Evolutionary conservation across 495 filamentous ascomycete species (phyloP).

Genomic region (Aspergillus homomorphus): DNA sequence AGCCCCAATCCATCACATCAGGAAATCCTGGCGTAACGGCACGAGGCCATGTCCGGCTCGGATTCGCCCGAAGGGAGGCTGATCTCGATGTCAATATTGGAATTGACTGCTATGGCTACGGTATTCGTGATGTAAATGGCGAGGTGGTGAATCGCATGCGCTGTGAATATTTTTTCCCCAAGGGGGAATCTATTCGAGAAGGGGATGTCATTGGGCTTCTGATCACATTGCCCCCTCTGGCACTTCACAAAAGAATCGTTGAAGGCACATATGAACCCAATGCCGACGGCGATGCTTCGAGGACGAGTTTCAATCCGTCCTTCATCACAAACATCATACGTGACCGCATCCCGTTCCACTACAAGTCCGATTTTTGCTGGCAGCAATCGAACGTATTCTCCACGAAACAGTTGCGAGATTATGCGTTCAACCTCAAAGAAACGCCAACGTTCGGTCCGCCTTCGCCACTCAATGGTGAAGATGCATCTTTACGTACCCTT

Average conservation of each 20-base stretch:
- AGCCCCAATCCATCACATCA: slow-evolving; percentile 20
- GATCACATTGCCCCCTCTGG: slow-evolving; percentile 81
- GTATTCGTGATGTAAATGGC: slow-evolving; percentile 80
- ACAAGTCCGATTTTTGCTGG: slow-evolving; percentile 89
- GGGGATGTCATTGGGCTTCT: slow-evolving; percentile 95
- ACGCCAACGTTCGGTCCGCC: slow-evolving; percentile 51
- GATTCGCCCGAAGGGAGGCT: slow-evolving; percentile 86
- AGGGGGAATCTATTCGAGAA: slow-evolving; percentile 65
- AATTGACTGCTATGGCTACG: slow-evolving; percentile 95
- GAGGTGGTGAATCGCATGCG: slow-evolving; percentile 93
- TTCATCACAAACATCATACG: slow-evolving; percentile 74
- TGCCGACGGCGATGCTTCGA: slow-evolving; percentile 50
- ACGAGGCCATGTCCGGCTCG: slow-evolving; percentile 82
- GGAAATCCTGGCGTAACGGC: slow-evolving; percentile 33
- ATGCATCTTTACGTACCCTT: slow-evolving; percentile 72
- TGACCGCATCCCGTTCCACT: slow-evolving; percentile 89
- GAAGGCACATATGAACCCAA: slow-evolving; percentile 82
- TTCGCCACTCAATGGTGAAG: slow-evolving; percentile 62
- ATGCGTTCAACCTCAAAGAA: slow-evolving; percentile 48
- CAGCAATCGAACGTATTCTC: slow-evolving; percentile 90
- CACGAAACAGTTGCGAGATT: slow-evolving; percentile 83
- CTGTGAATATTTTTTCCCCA: slow-evolving; percentile 79
- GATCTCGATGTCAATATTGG: slow-evolving; percentile 90
- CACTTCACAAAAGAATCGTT: slow-evolving; percentile 82
- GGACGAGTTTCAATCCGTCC: slow-evolving; percentile 18